These are phyloP conservation scores for Astrothelium macrocarpum DNA, from an alignment of 495 filamentous ascomycete species.

Conservation along the genomic window DNA sequence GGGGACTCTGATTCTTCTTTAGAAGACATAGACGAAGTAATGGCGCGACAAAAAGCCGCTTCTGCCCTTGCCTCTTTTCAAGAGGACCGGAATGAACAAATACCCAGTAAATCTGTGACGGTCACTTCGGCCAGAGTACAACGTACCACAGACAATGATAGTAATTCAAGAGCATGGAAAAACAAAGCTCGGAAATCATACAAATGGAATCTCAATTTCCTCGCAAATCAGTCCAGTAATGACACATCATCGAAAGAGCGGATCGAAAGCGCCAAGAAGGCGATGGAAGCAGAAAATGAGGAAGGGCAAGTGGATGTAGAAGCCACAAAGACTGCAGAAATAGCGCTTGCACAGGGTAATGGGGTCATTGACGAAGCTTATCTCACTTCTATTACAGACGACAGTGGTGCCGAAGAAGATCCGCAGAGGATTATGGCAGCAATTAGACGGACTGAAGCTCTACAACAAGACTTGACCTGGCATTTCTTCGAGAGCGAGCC, in stretches of 20 bases:
- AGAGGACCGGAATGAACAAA: not conserved
- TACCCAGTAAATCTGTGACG: not conserved
- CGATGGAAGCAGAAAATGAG: not conserved
- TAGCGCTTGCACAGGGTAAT: not conserved
- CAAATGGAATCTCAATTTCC: not conserved
- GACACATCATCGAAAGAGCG: not conserved
- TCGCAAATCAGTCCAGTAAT: not conserved
- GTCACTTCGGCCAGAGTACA: not conserved
- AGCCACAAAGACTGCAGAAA: not conserved
- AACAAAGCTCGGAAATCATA: not conserved
- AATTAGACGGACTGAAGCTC: conserved; percentile 19
- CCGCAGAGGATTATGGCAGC: conserved; percentile 14
- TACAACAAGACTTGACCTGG: conserved; percentile 13
- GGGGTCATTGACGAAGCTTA: not conserved
- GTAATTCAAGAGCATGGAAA: not conserved
- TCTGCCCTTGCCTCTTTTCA: not conserved
- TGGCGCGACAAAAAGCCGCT: not conserved
- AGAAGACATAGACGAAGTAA: not conserved
- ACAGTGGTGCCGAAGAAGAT: conserved; percentile 14
- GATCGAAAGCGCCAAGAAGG: not conserved
- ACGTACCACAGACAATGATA: not conserved
- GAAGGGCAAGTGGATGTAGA: not conserved
- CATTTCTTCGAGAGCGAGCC: conserved; percentile 12
- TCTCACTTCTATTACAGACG: conserved; percentile 8
- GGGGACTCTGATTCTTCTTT: conserved; percentile 2